Evolutionary conservation across 2,329 filamentous ascomycete genomes (phyloP).

Genomic region (Sclerotinia trifoliorum): DNA sequence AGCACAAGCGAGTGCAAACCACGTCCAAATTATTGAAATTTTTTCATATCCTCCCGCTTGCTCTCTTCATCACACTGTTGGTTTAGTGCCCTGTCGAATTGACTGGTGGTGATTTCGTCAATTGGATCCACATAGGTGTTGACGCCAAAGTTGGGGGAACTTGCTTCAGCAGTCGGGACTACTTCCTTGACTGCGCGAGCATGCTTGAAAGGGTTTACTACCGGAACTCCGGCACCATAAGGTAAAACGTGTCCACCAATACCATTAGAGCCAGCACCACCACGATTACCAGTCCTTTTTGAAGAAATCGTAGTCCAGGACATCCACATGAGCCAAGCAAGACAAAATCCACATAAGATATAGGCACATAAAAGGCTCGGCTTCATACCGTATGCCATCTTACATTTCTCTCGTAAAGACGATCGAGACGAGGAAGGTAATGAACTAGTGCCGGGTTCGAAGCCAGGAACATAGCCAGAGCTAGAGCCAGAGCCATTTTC

Average conservation of each 20-base stretch:
- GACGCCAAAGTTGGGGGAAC: neutral
- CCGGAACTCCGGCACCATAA: neutral
- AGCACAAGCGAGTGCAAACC: no score
- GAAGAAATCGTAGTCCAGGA: neutral
- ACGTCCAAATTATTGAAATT: no score
- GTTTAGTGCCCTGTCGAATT: no score
- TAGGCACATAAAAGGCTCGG: neutral
- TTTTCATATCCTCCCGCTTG: no score
- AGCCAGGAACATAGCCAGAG: neutral
- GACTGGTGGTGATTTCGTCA: no score
- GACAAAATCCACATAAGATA: neutral
- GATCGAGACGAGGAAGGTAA: no score
- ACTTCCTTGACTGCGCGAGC: neutral
- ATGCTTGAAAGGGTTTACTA: neutral
- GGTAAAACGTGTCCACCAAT: neutral
- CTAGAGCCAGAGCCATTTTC: neutral
- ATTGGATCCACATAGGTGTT: neutral
- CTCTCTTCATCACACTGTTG: no score
- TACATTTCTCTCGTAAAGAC: neutral
- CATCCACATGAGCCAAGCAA: slow-evolving; percentile 9
- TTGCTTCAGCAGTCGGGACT: no score
- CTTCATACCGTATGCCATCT: neutral
- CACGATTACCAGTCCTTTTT: neutral
- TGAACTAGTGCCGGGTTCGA: neutral
- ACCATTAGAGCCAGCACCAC: no score